Conservation (phyloP, 768 basidiomycete species). For the Leucogyrophana mollusca region DNA sequence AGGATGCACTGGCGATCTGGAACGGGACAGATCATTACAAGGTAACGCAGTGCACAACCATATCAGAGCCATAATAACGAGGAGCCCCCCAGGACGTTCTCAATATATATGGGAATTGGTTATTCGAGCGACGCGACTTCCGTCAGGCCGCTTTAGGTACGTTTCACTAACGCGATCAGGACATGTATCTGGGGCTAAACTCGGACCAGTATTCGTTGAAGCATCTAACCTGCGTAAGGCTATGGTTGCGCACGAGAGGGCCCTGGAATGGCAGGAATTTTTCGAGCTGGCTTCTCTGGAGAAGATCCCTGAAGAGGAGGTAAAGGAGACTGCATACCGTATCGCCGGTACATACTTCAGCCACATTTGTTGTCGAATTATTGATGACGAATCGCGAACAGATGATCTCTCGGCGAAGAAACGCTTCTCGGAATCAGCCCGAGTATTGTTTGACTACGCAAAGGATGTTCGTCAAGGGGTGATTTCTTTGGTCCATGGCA, state of each 20-base stretch:
- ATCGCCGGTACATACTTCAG: constrained; percentile 62
- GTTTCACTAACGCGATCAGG: constrained; percentile 12
- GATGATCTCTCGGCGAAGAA: constrained; percentile 84
- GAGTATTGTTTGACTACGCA: constrained; percentile 81
- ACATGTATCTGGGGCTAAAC: not conserved
- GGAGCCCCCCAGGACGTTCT: constrained; percentile 53
- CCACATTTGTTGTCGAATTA: not conserved
- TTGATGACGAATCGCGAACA: constrained; percentile 28
- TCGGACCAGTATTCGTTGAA: constrained; percentile 66
- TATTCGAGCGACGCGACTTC: constrained; percentile 85
- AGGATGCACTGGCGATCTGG: constrained; percentile 75
- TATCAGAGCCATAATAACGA: constrained; percentile 8
- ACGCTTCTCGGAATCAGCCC: constrained; percentile 75
- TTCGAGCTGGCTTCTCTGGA: constrained; percentile 73
- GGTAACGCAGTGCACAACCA: constrained; percentile 33
- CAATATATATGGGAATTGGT: constrained; percentile 79
- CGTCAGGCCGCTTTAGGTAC: constrained; percentile 79
- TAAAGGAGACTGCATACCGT: constrained; percentile 67
- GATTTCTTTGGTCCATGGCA: constrained; percentile 75
- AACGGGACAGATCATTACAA: constrained; percentile 58
- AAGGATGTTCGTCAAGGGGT: constrained; percentile 77
- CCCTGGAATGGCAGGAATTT: constrained; percentile 87
- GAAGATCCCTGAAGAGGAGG: constrained; percentile 49
- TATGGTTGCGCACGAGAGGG: constrained; percentile 85
- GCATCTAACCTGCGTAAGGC: constrained; percentile 67